Percentiles rank a stretch among this genome's conserved stretches.
Evolutionary conservation across 208 protist genomes (phyloP).

Genomic region (Leishmania gerbilli): DNA sequence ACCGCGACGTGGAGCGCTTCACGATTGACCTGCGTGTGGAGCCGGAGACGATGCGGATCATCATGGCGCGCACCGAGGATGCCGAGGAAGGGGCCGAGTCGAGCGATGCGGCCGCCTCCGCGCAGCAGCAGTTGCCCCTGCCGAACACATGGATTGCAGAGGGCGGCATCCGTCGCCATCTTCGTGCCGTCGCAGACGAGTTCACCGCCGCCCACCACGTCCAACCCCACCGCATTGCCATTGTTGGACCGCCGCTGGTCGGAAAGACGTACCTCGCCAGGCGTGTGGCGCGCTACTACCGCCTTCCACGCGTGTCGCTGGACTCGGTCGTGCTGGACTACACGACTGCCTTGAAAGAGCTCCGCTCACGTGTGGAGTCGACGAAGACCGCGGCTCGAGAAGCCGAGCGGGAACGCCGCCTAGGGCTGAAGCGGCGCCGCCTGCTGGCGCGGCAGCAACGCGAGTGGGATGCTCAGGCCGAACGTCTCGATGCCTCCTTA

Average conservation of each 20-base stretch:
- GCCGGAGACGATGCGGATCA: conserved; percentile 57
- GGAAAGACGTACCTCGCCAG: conserved; percentile 82
- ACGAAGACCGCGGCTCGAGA: conserved; percentile 32
- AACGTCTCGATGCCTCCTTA: neutral
- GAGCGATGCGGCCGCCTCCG: conserved; percentile 8
- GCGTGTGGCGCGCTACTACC: conserved; percentile 75
- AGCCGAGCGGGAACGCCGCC: conserved; percentile 46
- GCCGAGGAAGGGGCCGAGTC: conserved; percentile 25
- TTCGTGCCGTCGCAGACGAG: conserved; percentile 71
- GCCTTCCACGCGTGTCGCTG: conserved; percentile 53
- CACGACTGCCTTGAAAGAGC: conserved; percentile 41
- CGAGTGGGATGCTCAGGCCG: conserved; percentile 24
- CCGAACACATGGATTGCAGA: conserved; percentile 72
- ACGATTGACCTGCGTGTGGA: conserved; percentile 88
- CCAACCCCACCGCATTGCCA: conserved; percentile 74
- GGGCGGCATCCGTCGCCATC: conserved; percentile 75
- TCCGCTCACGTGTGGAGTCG: conserved; percentile 32
- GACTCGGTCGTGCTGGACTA: conserved; percentile 56
- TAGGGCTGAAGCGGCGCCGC: conserved; percentile 63
- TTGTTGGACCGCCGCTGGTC: conserved; percentile 89
- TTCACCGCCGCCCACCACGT: conserved; percentile 72
- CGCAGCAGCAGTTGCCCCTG: conserved; percentile 1
- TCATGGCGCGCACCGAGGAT: conserved; percentile 75
- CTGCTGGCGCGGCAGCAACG: conserved; percentile 38
- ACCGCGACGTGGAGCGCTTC: conserved; percentile 86